Evolutionary conservation across 2,329 filamentous ascomycete genomes (phyloP), one percentile per base, ranked within the genome.

Genomic region (Aspergillus transmontanensis): DNA sequence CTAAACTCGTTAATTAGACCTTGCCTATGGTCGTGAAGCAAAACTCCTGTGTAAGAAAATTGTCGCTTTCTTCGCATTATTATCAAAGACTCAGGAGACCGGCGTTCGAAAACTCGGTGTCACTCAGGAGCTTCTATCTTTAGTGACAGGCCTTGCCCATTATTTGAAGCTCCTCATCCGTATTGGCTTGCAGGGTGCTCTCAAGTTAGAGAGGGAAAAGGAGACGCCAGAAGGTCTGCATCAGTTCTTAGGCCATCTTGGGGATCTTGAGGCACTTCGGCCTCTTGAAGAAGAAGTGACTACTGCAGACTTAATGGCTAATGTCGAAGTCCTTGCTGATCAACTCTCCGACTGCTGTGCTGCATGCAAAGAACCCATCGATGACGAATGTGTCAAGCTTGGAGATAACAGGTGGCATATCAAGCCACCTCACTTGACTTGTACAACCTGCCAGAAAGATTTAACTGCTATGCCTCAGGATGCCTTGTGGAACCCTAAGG

Each of bases 11-110:
- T 11, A n/a, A 66, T 36, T 75, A 91, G 93, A 91, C 66, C 85
- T 99, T 65, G 92, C 93, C 11, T 99, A 98, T 75, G 91, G 91
- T 21, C 89, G 95, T 72, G 95, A 99, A 81, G 92, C 95, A n/a
- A 99, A 99, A 79, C 85, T 99, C 57, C 87, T 99, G n/a, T 99
- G 95, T 84, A 99, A 99, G 80, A 99, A 99, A 79, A 96, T 99
- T 60, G 95, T 99, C 6, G 92, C 94, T 30, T 99, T 99, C 83
- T 99, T 99, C 77, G 93, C 93, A 14, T 83, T 99, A 21, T 84
- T 99, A 10, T 96, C 94, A 6, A 97, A 97, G 77, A 95, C 94
- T 1, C 94, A 98, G 75, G 94, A 97, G 73, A 92, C 89, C 10
- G 92, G 90, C n/a, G 89, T 92, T 43, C 87, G 92, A 62, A 95